These are phyloP conservation scores for Begonia peltatifolia DNA, from an alignment of 306 rosid genomes.

Conservation along the genomic window DNA sequence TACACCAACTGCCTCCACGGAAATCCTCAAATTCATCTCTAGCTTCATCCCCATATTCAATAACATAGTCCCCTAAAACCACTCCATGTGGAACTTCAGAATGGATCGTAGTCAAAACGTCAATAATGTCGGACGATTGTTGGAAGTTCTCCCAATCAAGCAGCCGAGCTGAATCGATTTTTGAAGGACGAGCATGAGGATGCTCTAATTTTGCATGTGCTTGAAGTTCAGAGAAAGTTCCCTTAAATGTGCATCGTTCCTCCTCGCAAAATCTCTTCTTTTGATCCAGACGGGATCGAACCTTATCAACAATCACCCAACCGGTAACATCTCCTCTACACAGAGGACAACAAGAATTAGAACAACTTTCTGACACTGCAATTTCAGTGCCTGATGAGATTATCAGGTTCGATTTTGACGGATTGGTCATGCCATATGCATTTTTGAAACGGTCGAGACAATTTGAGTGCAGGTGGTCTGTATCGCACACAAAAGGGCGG, in stretches of 20 bases:
- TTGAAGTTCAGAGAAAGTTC: conserved; percentile 66
- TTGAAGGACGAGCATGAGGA: conserved; percentile 84
- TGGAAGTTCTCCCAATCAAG: conserved; percentile 99
- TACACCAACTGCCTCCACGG: conserved; percentile 91
- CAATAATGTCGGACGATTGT: conserved; percentile 88
- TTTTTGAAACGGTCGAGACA: conserved; percentile 81
- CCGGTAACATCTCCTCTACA: conserved; percentile 90
- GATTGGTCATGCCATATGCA: conserved; percentile 39
- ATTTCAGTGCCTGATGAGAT: conserved; percentile 21
- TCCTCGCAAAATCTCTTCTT: conserved; percentile 83
- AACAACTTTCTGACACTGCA: conserved; percentile 25
- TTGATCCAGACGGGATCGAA: conserved; percentile 53
- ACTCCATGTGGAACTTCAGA: conserved; percentile 88
- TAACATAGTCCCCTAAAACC: conserved; percentile 87
- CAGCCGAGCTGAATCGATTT: conserved; percentile 81
- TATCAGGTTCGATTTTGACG: conserved; percentile 25
- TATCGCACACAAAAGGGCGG: conserved; percentile 79
- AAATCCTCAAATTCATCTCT: conserved; percentile 86
- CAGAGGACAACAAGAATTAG: conserved; percentile 66
- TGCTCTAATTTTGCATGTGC: conserved; percentile 72
- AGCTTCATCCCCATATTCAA: conserved; percentile 81
- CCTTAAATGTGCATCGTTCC: conserved; percentile 49
- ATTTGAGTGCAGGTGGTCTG: conserved; percentile 74
- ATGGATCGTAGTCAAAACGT: conserved; percentile 91
- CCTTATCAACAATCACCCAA: conserved; percentile 63